Base-by-base conservation (phyloP, 305 asterid genomes). In the Fraxinus baroniana region DNA sequence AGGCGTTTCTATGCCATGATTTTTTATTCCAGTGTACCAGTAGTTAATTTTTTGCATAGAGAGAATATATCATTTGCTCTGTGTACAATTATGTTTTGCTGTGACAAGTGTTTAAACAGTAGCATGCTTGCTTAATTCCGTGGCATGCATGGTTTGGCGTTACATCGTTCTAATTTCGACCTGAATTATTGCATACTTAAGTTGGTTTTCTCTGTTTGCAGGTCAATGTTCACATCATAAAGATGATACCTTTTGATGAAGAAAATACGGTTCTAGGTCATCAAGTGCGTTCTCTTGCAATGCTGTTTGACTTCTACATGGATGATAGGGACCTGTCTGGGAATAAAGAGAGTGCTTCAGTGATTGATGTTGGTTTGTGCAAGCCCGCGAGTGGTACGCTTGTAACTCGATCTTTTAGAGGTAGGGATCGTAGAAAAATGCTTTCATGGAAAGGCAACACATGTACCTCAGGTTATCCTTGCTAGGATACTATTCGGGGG, bases 341-440 rank as follows among this genome's bases (percentile, higher is more conserved):
- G 86, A 87, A 86, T 84, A 89, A 89, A 78, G 86, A 81, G 77
- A 84, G 83, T 73, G 92, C 91, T 72, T 88, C 95, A 66, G 96
- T 92, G 64, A 86, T 92, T 74, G 98, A 94, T 81, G 87, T 92
- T 66, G 98, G 97, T 85, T 83, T 93, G 86, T 91, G 97, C 87
- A 94, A 89, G 87, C 99, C 98, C 5, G 86, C 89, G 57, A 89
- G 83, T 18, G 98, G 98, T 28, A 89, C 86, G 76, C 90, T 93
- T 60, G 91, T 87, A 41, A 84, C 89, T 74, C 91, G 98, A 79
- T 90, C 97, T 78, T 92, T 90, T 83, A 90, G 99, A 79, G 99
- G 99, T 55, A 88, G 98, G 89, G 98, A 94, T 86, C 91, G 90
- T 20, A 90, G 98, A 87, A 96, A 93, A 88, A 88, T 96, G 98